Base-by-base conservation (phyloP, 495 filamentous ascomycete species). In the Aspergillus nidulans region DNA sequence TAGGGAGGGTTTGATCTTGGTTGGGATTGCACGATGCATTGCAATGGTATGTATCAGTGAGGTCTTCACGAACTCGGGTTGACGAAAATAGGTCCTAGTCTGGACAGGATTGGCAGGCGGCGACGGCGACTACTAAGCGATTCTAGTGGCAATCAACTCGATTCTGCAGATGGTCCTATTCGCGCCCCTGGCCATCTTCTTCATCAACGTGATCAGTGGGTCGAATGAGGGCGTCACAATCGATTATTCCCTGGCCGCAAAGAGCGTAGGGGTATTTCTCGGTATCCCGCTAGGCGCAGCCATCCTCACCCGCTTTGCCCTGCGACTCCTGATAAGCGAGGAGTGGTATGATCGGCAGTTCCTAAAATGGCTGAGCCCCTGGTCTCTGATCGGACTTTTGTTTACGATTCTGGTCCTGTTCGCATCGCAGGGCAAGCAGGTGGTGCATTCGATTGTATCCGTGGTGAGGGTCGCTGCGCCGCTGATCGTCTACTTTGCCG, bases 361-460 rank as follows among this genome's bases (percentile, higher is more conserved):
- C 64, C 60, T 95, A n/a, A 81, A 77, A 39, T 87, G 79, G 68
- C 63, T 78, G 7, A 76, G 81, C 0, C 91, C 91, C 0, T 88
- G 81, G 81, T 92, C 89, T 1, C 74, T 96, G 4, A 83, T 95
- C 63, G 91, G 90, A 0, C 80, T 96, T 5, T 76, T 95, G 3
- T 96, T 87, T 70, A 95, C 91, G 6, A 92, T 95, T 60, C 59
- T 94, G 12, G 84, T 96, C 8, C 78, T 95, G 21, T 95, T 95
- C 64, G 90, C 90, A 0, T 87, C 83, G 1, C 90, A 96, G 61
- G 91, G 90, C 16, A 70, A 68, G 10, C 84, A 86, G 41, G 89
- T 95, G 24, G 87, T 95, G 6, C 83, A 88, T 60, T 90, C 94
- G 67, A 88, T 95, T 65, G 85, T 92, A 10, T 85, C 85, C 0